Evolutionary conservation across 768 basidiomycete genomes (phyloP), one percentile per base, ranked within the genome.

Genomic region (Boletellus emodensis): DNA sequence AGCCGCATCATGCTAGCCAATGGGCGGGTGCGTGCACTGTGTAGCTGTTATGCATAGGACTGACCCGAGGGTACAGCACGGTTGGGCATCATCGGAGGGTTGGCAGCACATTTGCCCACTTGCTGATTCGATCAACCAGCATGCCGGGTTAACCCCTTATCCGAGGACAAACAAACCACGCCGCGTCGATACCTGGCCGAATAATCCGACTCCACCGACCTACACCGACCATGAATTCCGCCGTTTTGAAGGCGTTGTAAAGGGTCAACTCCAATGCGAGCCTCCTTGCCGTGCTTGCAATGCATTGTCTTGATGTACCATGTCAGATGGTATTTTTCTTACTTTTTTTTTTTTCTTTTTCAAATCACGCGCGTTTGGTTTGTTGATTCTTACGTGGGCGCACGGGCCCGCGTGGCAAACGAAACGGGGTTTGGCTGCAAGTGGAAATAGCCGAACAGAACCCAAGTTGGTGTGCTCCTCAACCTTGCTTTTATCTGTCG

Each of bases 341-440:
- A 2, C 30, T 30, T 57, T 63, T 66, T 30, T 57, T 63, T 66
- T 60, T 58, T 54, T 20, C 57, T 58, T 54, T 61, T 37, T 39
- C 60, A 64, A 66, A 48, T 56, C 53, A 58, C 48, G 40, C 57
- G 55, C 62, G 46, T 66, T 65, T 59, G 41, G 59, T 67, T 67
- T 63, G 67, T 61, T 70, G 61, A 64, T 67, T 68, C 63, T 67
- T 68, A 64, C 64, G 68, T 67, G 67, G 62, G 59, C 57, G 67
- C 67, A 68, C 67, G 68, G 67, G 67, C 68, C 67, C 67, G 64
- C 67, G 67, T 68, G 67, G 67, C 67, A 70, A 68, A 66, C 57
- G 61, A 65, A 68, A 69, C 55, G 66, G 63, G 63, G 65, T 61
- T 63, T 67, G 66, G 66, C 66, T 70, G 50, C 62, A 65, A 59